Percentiles rank a stretch among this genome's conserved stretches.
Conservation (phyloP, 31 red algal species). For the Endocladia muricata region DNA sequence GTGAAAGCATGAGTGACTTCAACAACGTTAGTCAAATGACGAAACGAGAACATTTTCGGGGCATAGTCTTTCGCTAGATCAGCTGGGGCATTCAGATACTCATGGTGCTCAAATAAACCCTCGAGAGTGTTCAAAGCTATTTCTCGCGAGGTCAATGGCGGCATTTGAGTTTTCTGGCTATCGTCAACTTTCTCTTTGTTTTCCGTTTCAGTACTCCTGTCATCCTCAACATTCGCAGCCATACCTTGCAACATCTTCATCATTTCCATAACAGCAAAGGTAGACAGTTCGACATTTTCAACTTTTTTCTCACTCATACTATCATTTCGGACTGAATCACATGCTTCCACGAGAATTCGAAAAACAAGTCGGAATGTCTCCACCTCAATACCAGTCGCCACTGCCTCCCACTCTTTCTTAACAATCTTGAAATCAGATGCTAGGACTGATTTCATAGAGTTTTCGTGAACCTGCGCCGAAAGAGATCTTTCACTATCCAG, state of each 20-base stretch:
- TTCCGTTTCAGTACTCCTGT: slow-evolving; percentile 13
- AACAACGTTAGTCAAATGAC: slow-evolving; percentile 56
- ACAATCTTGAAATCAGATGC: slow-evolving; percentile 50
- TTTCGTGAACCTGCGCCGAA: slow-evolving; percentile 44
- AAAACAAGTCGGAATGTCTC: slow-evolving; percentile 61
- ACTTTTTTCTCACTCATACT: slow-evolving; percentile 15
- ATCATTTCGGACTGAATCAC: slow-evolving; percentile 17
- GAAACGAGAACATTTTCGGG: slow-evolving; percentile 41
- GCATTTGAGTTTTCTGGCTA: not conserved
- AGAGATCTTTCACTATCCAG: not conserved
- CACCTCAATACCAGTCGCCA: slow-evolving; percentile 53
- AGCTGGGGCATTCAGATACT: slow-evolving; percentile 59
- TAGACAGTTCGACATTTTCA: slow-evolving; percentile 37
- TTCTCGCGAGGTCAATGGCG: slow-evolving; percentile 47
- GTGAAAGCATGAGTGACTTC: slow-evolving; percentile 59
- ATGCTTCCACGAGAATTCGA: slow-evolving; percentile 42
- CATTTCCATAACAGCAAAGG: slow-evolving; percentile 66
- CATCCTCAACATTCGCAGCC: slow-evolving; percentile 18
- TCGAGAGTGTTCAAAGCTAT: slow-evolving; percentile 65
- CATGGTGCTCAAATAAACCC: slow-evolving; percentile 36
- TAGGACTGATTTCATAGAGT: slow-evolving; percentile 41
- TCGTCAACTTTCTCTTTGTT: not conserved
- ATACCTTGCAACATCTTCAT: slow-evolving; percentile 74
- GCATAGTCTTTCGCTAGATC: slow-evolving; percentile 62
- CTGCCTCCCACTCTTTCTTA: slow-evolving; percentile 45